Evolutionary conservation across 306 rosid genomes (phyloP).

Genomic region (Quercus parvula): DNA sequence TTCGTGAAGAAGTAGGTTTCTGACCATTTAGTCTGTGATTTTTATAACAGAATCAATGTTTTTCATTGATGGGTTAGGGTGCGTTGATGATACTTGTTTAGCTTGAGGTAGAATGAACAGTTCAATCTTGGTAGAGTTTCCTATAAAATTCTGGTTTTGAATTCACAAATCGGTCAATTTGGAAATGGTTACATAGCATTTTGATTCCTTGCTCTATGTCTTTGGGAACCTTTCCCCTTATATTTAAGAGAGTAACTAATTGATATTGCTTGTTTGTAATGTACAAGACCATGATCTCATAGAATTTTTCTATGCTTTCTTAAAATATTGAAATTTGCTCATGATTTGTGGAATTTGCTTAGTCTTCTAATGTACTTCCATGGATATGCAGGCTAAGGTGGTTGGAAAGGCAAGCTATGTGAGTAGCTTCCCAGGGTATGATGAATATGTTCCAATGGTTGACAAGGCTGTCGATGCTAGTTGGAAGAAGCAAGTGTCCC

Average conservation of each 20-base stretch:
- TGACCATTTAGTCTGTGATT: constrained; percentile 23
- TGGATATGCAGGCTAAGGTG: constrained; percentile 55
- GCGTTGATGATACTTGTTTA: neutral
- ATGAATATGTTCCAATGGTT: constrained; percentile 94
- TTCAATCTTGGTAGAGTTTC: neutral
- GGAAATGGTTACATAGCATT: neutral
- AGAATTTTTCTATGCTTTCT: neutral
- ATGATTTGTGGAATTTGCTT: constrained; percentile 9
- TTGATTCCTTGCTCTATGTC: neutral
- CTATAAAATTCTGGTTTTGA: neutral
- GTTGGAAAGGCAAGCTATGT: constrained; percentile 66
- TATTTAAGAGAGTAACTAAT: neutral
- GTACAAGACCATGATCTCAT: neutral
- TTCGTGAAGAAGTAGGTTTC: constrained; percentile 87
- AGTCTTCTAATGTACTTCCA: neutral
- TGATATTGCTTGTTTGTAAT: neutral
- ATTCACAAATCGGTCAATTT: neutral
- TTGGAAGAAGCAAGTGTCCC: constrained; percentile 70
- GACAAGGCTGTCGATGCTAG: constrained; percentile 90
- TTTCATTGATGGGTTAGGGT: neutral
- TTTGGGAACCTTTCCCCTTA: neutral
- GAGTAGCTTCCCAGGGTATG: constrained; percentile 68
- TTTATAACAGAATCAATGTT: neutral
- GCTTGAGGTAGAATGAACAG: neutral
- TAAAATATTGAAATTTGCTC: constrained; percentile 4